Percentiles rank a stretch among this genome's conserved stretches.
Conservation (phyloP, 345 rosid genomes). For the Sonneratia caseolaris region DNA sequence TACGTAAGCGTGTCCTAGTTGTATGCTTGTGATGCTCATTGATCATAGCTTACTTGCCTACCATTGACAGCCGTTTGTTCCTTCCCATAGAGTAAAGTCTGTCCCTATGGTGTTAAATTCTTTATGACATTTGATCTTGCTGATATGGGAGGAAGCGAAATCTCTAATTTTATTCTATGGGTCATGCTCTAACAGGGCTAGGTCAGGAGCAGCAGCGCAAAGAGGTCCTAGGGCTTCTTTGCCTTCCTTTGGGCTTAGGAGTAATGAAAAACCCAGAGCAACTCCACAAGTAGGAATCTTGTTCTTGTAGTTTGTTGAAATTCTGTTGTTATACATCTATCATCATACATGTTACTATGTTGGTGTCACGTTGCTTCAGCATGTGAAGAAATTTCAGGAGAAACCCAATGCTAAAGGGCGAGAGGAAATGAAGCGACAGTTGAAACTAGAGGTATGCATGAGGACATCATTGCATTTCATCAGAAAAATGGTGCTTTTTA, state of each 20-base stretch:
- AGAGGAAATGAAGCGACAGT: constrained; percentile 14
- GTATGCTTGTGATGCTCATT: neutral
- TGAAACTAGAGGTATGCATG: constrained; percentile 34
- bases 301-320: constrained; percentile 1
- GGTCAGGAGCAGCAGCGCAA: constrained; percentile 23
- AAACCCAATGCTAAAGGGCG: constrained; percentile 23
- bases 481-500: neutral
- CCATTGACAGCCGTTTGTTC: neutral
- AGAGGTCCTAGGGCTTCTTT: constrained; percentile 37
- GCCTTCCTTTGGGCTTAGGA: constrained; percentile 33
- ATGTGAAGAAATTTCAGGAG: constrained; percentile 28
- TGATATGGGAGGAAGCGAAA: too few relatives aligned
- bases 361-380: constrained; percentile 20
- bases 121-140: neutral
- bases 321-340: neutral
- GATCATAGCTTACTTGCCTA: neutral
- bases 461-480: neutral
- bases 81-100: neutral
- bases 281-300: constrained; percentile 16
- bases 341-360: neutral
- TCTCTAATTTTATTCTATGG: neutral
- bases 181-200: constrained; percentile 5
- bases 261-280: constrained; percentile 32
- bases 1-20: neutral
- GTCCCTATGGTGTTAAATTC: neutral